phyloP scores from a whole-genome alignment of 2,329 filamentous ascomycete species.

The Neodidymelliopsis sp. region DNA sequence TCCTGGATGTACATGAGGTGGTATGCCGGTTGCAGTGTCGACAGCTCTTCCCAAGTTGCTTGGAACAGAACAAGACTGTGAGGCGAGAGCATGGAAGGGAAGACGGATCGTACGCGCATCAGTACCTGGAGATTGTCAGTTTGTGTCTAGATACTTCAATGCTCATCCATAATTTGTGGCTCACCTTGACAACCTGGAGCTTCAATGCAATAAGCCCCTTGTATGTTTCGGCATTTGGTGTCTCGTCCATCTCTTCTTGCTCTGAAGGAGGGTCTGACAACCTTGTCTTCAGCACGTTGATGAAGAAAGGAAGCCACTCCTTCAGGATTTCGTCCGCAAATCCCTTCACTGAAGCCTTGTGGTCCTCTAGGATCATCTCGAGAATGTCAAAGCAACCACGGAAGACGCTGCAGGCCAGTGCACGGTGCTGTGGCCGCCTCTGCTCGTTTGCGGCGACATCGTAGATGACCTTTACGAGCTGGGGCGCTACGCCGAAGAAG shows the following conservation, averaged over 20 bases:
- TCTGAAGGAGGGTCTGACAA: conserved; percentile 68
- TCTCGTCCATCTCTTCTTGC: conserved; percentile 65
- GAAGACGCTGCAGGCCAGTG: conserved; percentile 89
- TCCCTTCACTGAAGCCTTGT: conserved; percentile 81
- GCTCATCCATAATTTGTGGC: conserved; percentile 6
- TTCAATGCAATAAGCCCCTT: conserved; percentile 86
- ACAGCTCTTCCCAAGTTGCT: conserved; percentile 88
- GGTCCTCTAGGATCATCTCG: conserved; percentile 95
- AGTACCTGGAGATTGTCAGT: conserved; percentile 65
- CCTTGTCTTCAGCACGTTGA: conserved; percentile 75
- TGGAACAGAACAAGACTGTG: conserved; percentile 86
- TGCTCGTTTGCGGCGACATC: conserved; percentile 79
- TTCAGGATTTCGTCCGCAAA: conserved; percentile 88
- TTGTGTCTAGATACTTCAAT: conserved; percentile 1
- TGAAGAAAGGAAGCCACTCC: conserved; percentile 90
- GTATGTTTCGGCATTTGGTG: conserved; percentile 69
- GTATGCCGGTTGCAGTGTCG: conserved; percentile 74
- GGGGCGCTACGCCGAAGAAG: conserved; percentile 87
- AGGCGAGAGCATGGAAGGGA: conserved; percentile 80
- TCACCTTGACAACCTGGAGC: conserved; percentile 84
- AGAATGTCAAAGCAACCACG: conserved; percentile 91
- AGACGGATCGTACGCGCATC: conserved; percentile 85
- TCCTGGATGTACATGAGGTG: conserved; percentile 84
- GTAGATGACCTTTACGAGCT: conserved; percentile 85
- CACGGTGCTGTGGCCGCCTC: conserved; percentile 78